phyloP scores from a whole-genome alignment of 139 green algal species.

The Chlamydomonas sp. region DNA sequence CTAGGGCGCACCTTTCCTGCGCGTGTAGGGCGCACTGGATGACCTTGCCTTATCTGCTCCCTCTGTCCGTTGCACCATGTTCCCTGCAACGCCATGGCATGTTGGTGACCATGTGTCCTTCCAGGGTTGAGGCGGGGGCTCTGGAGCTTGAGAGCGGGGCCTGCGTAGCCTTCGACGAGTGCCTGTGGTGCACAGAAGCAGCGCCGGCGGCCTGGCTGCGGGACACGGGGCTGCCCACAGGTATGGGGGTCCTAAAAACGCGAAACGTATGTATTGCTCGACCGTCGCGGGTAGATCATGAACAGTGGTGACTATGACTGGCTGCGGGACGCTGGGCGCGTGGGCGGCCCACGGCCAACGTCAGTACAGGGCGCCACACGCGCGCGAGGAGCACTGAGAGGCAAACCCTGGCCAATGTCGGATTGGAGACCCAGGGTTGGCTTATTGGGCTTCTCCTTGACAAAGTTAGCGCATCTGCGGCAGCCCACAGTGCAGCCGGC shows the following conservation, averaged over 20 bases:
- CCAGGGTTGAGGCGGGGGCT: slow-evolving; percentile 22
- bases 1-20: no score
- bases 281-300: neutral
- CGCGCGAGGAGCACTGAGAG: no score
- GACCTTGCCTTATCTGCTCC: no score
- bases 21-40: no score
- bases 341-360: no score
- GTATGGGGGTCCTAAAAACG: slow-evolving; percentile 31
- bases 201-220: slow-evolving; percentile 76
- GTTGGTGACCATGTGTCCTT: slow-evolving; percentile 4
- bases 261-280: neutral
- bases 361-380: no score
- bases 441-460: no score
- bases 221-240: slow-evolving; percentile 66
- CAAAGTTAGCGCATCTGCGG: neutral
- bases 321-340: no score
- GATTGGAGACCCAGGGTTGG: no score
- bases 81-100: neutral
- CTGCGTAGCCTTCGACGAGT: slow-evolving; percentile 79
- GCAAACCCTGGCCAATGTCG: no score
- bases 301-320: no score
- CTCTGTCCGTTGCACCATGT: neutral
- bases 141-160: slow-evolving; percentile 61
- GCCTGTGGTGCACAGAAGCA: slow-evolving; percentile 95
- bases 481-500: neutral